Evolutionary conservation across 2,329 filamentous ascomycete genomes (phyloP), one percentile per base, ranked within the genome.

Genomic region (Teratosphaeria epicoccoides): DNA sequence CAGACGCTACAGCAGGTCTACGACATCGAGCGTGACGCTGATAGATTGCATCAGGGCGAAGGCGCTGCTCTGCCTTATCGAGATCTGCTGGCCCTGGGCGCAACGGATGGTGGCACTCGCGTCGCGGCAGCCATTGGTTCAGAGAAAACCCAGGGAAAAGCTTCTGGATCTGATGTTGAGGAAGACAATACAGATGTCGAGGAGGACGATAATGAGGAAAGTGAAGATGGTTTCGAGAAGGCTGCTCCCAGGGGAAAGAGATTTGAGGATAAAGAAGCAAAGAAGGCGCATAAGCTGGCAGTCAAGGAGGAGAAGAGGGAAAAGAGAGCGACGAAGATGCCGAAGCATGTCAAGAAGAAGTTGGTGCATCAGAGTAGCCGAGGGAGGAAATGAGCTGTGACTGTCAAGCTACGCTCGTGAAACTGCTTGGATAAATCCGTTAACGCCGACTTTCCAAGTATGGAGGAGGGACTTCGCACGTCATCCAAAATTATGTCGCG

Each of bases 241-340:
- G 54, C 49, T 17, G 49, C 71, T 33, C 89, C 89, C 2, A 76
- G 89, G 28, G 90, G 90, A 1, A 89, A 88, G 68, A 81, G 85
- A 55, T 91, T 94, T 63, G 84, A 93, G 66, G 88, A 96, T 62
- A 96, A 96, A 71, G 88, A 95, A 11, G 81, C 81, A 53, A 97
- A 96, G 69, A 85, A 84, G 75, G 82, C 81, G 58, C 93, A 96
- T 69, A 98, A 98, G 69, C 80, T 82, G 67, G 84, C 85, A 1
- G 85, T 96, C 60, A 98, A 97, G 72, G 91, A 96, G 64, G 91
- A 90, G 63, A 96, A 95, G 74, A 83, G 88, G 29, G 90, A 96
- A 69, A 89, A 94, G 74, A 77, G 93, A 54, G 88, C 91, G 69
- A 86, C 87, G 3, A 98, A 98, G 76, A 95, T 98, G 72, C 91